A percentile compares a stretch with the other conserved stretches of the same genome.
phyloP scores from a whole-genome alignment of 1,284 basidiomycete species.

The Pseudozyma tsukubaensis region DNA sequence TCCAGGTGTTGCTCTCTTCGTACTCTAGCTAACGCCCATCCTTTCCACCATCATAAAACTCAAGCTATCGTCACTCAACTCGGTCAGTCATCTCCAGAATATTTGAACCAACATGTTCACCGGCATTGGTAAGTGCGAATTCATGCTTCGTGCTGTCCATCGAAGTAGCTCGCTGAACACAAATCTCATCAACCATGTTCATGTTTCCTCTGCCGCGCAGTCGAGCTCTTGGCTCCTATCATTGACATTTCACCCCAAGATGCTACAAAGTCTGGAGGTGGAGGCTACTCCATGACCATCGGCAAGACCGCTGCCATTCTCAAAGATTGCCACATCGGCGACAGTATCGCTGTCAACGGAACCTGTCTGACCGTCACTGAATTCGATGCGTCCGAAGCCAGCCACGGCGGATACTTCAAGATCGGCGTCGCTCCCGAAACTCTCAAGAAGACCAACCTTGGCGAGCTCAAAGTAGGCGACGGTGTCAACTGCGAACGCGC shows the following conservation, averaged over 20 bases:
- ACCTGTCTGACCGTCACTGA: slow-evolving; percentile 87
- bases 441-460: slow-evolving; percentile 86
- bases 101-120: slow-evolving; percentile 52
- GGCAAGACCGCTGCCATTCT: slow-evolving; percentile 80
- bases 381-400: slow-evolving; percentile 72
- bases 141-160: no score
- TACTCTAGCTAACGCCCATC: no score
- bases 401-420: slow-evolving; percentile 74
- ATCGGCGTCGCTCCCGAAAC: slow-evolving; percentile 97
- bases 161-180: no score
- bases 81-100: background rate
- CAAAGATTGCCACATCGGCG: slow-evolving; percentile 90
- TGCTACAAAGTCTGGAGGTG: slow-evolving; percentile 74
- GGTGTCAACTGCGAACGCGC: slow-evolving; percentile 95
- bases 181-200: no score
- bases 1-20: background rate
- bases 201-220: slow-evolving; percentile 10
- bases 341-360: slow-evolving; percentile 90
- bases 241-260: slow-evolving; percentile 72
- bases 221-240: slow-evolving; percentile 82
- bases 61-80: background rate
- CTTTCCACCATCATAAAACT: background rate
- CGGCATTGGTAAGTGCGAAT: slow-evolving; percentile 49
- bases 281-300: slow-evolving; percentile 86
- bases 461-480: slow-evolving; percentile 79